Evolutionary conservation across 2,329 filamentous ascomycete species (phyloP), one percentile per base, ranked within the genome.

Genomic region (Calonectria fujianensis): DNA sequence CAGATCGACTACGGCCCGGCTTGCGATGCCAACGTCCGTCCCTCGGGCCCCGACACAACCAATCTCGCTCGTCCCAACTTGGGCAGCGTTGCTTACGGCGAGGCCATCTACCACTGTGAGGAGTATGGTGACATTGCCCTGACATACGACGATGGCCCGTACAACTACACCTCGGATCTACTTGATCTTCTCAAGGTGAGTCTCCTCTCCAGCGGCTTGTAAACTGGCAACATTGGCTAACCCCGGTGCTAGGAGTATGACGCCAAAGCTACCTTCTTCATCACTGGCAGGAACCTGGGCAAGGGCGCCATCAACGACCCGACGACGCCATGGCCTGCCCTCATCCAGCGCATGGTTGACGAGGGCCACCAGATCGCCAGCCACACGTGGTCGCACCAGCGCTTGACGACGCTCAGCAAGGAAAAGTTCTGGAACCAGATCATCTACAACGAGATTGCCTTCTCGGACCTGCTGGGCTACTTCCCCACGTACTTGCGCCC

Each of bases 311-410:
- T 89, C 72, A 87, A 89, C 72, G 84, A 85, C 29, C 77, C 80
- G 14, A 73, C 73, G 4, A 83, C 77, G 1, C 80, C 82, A 24
- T 88, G 85, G 85, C 81, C 80, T 3, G 64, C 70, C 54, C 78
- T 85, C 24, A 82, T 87, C 64, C 77, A 80, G 51, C 88, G 89
- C 74, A 91, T 91, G 87, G 76, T 87, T 73, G 75, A 81, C 51
- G 88, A 89, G 8, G 90, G 90, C 14, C 92, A 93, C 82, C 91
- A 93, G 82, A 85, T 93, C 74, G 91, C 89, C 73, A 90, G 88
- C 18, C 91, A 87, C 72, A 88, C 87, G 1, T 88, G 85, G 86
- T 84, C 86, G 77, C 88, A 89, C 76, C 83, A 85, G 74, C 85
- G 87, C 48, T 83, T 89, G 9, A 84, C 84, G 14, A 79, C 80